Base-by-base conservation (phyloP, 2,329 filamentous ascomycete species). In the Rhinocladiella mackenziei region DNA sequence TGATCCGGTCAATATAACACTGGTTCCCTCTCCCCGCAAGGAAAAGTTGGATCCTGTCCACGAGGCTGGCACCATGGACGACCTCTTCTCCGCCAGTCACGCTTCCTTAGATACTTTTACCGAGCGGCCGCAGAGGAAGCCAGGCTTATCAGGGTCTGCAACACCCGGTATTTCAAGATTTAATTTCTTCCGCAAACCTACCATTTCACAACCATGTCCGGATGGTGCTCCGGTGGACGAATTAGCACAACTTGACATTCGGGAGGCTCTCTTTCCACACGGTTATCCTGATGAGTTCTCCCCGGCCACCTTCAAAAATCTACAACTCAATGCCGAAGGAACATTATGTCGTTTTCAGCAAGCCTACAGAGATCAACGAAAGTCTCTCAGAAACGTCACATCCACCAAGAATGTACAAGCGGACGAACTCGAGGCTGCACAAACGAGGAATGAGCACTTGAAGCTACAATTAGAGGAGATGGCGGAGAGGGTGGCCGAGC, bases 381-480 rank as follows among this genome's bases (percentile, higher is more conserved):
- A 71, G 39, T 67, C 69, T 20, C 63, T 81, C 31, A 68, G 71
- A 28, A 70, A 75, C 48, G 67, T 71, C 3, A 63, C 71, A 25
- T 73, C 72, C 3, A 76, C 80, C 54, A 73, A 77, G 47, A 73
- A 71, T 39, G 73, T 74, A 8, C 74, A 77, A 53, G 67, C 70
- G n/a, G 78, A 81, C 51, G 79, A 82, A 58, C 67, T 78, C 0
- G 76, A 80, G 48, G 78, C 81, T 54, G 72, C 76, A 10, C 70
- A 78, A 23, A 78, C 75, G 28, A 69, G 77, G 5, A 70, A 75
- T 10, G 66, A 71, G 26, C 74, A 80, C 54, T 63, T 81, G 40
- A 81, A 80, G 62, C 67, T 74, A 51, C 79, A 82, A 60, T 65
- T 83, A 14, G 74, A 80, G 58, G 75, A 75, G 26, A 76, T 81